Base-by-base conservation (phyloP, 495 filamentous ascomycete genomes). In the Penicillium flavigenum region DNA sequence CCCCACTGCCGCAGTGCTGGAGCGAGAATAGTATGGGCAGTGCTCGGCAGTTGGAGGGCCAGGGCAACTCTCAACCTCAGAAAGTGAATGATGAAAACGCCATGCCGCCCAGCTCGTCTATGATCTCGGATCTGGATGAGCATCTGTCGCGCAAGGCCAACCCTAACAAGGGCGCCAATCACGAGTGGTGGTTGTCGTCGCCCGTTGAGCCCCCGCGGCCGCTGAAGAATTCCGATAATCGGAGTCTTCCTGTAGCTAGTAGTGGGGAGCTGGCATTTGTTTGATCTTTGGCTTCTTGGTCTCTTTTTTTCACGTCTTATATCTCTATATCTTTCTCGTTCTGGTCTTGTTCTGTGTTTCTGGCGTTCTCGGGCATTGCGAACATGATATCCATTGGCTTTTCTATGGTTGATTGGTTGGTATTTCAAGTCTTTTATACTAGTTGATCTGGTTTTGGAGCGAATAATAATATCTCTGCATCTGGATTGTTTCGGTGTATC, bases 1-100 rank as follows among this genome's bases (percentile, higher is more conserved):
- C 76, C n/a, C 73, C 74, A 1, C 65, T 78, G 4, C 76, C 76
- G 10, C 70, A 67, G n/a, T 74, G 73, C 56, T 73, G 69, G 66
- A 78, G 74, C 47, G 73, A 78, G 29, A 58, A 64, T 22, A 76
- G 73, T 44, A 43, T 78, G 39, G 63, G 56, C 47, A 71, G 68
- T 63, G 47, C 52, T 20, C 63, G 52, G 27, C 70, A 56, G 2
- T 51, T 64, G 32, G 71, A 64, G 10, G 60, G 56, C 52, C 56
- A 66, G n/a, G 41, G 46, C 19, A 60, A 57, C 32, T 31, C 54
- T 31, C n/a, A 16, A 14, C 22, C 52, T 9, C 54, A 16, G 11
- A 44, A 51, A 19, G 46, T 51, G 4, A 47, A 59, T 29, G 47
- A 51, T n/a, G 57, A 54, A 19, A 57, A 56, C 5, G 50, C 48